Evolutionary conservation across 1,139 yeast genomes (phyloP), one percentile per base, ranked within the genome.

Genomic region (Geotrichum phurueaensis): DNA sequence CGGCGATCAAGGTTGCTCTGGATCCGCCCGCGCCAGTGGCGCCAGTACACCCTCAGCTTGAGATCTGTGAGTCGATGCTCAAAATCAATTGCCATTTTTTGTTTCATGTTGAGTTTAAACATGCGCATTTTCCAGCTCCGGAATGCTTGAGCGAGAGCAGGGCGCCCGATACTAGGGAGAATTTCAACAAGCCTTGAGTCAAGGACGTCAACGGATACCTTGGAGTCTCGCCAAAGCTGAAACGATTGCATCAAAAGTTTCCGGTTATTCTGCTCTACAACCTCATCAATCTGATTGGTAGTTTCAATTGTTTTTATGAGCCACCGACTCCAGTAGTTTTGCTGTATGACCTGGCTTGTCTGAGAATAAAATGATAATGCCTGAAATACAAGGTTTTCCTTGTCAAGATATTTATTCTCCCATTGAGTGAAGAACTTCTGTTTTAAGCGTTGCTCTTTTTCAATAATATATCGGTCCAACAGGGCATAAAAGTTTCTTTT

Each of bases 81-180:
- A 25, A 66, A 66, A 20, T 64, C 64, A 33, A 65, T 66, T 12
- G 68, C 71, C 47, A 66, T 68, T 13, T 70, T 65, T 49, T 57
- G 50, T 58, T 62, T 63, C 2, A 68, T 65, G 12, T 58, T 50
- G 10, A 67, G 53, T 59, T 67, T 63, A 62, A 69, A 67, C 55
- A 64, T 60, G 25, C 62, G 58, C 64, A 68, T 64, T 52, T 66
- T 61, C 71, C 71, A 69, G 2, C 45, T 22, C n/a, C 71, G 62
- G 51, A 67, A 64, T 9, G 61, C 39, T 13, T 36, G 52, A 33
- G 64, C 68, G 45, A 64, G 20, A 4, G 51, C 36, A n/a, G 56
- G 58, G n/a, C 51, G 53, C 20, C 22, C 48, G 12, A 36, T 22
- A 6, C 2, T 31, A 12, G 52, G 47, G 15, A 27, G 9, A n/a